Evolutionary conservation across 2,329 filamentous ascomycete genomes (phyloP).

Genomic region (Hymenoscyphus fructigenus): DNA sequence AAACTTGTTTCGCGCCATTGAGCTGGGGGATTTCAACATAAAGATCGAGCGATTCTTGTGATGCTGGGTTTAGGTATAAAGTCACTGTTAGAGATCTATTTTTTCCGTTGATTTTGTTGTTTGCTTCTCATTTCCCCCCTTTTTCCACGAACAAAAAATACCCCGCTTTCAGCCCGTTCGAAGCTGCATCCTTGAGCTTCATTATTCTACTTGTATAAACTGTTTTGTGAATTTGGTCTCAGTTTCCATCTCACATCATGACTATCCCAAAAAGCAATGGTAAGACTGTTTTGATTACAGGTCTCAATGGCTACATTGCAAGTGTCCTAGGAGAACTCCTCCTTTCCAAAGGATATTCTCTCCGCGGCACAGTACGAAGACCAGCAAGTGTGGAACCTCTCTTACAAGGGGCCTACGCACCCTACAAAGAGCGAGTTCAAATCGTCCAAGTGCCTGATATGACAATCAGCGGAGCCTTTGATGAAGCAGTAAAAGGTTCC

Average conservation of each 20-base stretch:
- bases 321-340: slow-evolving; percentile 31
- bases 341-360: slow-evolving; percentile 33
- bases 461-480: slow-evolving; percentile 32
- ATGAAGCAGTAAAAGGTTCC: slow-evolving; percentile 31
- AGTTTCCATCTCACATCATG: slow-evolving; percentile 16
- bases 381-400: slow-evolving; percentile 25
- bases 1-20: no score
- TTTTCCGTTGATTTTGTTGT: no score
- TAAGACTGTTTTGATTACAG: slow-evolving; percentile 36
- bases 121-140: no score
- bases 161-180: background rate
- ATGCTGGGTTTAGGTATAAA: no score
- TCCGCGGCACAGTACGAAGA: slow-evolving; percentile 35
- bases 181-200: background rate
- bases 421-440: slow-evolving; percentile 30
- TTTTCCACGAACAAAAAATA: no score
- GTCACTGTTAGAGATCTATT: no score
- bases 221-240: background rate
- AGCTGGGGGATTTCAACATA: no score
- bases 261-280: slow-evolving; percentile 29
- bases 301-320: slow-evolving; percentile 39
- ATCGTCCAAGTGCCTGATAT: slow-evolving; percentile 34
- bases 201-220: background rate
- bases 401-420: slow-evolving; percentile 31
- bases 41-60: no score